Percentiles rank a stretch among this genome's conserved stretches.
These are phyloP conservation scores for Kodamaea jinghongensis DNA, from an alignment of 805 yeast species.

Conservation along the genomic window DNA sequence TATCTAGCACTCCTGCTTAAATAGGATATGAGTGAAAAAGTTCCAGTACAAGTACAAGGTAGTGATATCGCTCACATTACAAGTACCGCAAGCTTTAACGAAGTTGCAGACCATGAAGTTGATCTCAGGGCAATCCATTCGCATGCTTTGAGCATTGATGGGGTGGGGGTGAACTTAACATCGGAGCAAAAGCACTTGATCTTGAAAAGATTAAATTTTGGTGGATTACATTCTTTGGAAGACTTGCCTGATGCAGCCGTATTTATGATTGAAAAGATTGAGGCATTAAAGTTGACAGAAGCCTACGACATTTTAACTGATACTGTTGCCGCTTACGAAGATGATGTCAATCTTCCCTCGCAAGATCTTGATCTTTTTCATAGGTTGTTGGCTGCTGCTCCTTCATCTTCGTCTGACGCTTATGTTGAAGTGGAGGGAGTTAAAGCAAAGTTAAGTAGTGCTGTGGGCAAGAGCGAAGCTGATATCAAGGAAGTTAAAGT, in stretches of 20 bases:
- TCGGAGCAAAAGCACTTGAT: conserved; percentile 26
- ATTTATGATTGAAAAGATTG: conserved; percentile 29
- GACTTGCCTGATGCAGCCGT: conserved; percentile 30
- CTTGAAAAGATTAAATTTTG: conserved; percentile 26
- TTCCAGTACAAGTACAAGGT: too few relatives aligned
- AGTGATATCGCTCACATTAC: too few relatives aligned
- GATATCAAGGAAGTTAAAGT: too few relatives aligned
- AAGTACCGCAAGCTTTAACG: neutral
- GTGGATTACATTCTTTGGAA: conserved; percentile 24
- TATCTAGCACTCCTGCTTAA: too few relatives aligned
- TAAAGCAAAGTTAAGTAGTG: conserved; percentile 1
- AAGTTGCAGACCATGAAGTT: conserved; percentile 12
- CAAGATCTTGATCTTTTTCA: conserved; percentile 33
- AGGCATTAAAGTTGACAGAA: conserved; percentile 31
- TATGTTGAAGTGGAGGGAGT: neutral
- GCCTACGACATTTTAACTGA: conserved; percentile 38
- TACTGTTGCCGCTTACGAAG: conserved; percentile 38
- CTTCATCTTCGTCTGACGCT: neutral
- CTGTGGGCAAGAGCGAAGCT: too few relatives aligned
- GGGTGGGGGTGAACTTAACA: conserved; percentile 23
- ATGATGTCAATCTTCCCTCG: conserved; percentile 47
- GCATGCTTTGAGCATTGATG: conserved; percentile 18
- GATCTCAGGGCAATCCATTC: conserved; percentile 21
- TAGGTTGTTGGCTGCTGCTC: conserved; percentile 13
- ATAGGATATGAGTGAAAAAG: too few relatives aligned